Conservation (phyloP, 202 grass and related monocot species). For the Cymbopogon flexuosus region DNA sequence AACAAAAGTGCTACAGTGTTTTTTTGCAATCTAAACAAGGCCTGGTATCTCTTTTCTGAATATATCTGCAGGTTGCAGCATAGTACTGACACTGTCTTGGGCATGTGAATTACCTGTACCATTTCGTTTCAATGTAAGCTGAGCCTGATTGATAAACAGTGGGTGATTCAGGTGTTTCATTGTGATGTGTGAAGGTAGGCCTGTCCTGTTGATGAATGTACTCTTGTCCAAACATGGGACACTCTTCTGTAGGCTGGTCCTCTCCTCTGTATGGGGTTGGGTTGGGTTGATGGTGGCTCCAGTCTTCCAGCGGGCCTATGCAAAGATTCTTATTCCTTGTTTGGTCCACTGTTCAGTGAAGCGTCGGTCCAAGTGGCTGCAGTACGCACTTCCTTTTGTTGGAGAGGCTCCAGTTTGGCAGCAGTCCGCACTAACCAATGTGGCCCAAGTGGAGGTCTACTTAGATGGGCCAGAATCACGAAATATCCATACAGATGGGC, state of each 20-base stretch:
- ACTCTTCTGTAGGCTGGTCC: neutral
- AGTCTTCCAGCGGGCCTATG: neutral
- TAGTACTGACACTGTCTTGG: neutral
- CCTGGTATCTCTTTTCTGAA: no score
- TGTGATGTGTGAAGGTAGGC: neutral
- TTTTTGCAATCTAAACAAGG: no score
- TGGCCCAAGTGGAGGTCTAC: neutral
- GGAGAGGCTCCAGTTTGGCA: neutral
- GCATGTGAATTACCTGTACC: neutral
- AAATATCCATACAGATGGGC: neutral
- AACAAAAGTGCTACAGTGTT: no score
- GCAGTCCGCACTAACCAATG: neutral
- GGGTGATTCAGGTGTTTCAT: neutral
- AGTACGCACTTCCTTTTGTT: neutral
- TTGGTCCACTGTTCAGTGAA: neutral
- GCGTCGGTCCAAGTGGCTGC: neutral
- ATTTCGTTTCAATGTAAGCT: constrained; percentile 11
- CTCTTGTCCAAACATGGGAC: neutral
- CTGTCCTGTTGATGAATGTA: neutral
- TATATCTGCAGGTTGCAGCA: neutral
- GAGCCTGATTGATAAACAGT: neutral
- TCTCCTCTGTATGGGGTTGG: neutral
- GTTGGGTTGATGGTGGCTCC: neutral
- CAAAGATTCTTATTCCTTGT: neutral
- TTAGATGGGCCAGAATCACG: neutral